A percentile compares a stretch with the other conserved stretches of the same genome.
These are phyloP conservation scores for Xerocomellus intermedius DNA, from an alignment of 768 basidiomycete genomes.

Conservation along the genomic window DNA sequence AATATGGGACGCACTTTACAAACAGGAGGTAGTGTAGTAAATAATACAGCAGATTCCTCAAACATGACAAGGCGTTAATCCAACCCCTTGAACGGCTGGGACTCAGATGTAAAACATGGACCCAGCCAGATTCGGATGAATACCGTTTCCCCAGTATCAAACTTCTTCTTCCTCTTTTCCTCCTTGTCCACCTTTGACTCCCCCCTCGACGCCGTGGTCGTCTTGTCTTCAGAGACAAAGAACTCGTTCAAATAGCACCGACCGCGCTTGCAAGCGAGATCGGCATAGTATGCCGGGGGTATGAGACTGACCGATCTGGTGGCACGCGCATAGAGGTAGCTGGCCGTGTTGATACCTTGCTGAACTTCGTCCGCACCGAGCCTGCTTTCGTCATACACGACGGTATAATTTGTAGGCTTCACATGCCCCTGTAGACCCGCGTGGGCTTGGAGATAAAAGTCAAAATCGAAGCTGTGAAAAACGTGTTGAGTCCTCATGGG, in stretches of 20 bases:
- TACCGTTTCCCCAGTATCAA: constrained; percentile 49
- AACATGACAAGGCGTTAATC: neutral
- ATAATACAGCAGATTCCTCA: neutral
- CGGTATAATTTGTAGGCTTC: constrained; percentile 74
- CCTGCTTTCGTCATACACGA: constrained; percentile 74
- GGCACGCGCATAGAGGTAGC: constrained; percentile 78
- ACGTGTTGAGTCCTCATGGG: neutral
- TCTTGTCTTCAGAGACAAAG: constrained; percentile 54
- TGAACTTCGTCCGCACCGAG: constrained; percentile 74
- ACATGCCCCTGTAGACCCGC: constrained; percentile 70
- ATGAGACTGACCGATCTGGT: constrained; percentile 82
- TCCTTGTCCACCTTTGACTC: constrained; percentile 28
- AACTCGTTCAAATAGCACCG: constrained; percentile 75
- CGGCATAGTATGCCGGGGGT: constrained; percentile 79
- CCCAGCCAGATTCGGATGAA: constrained; percentile 55
- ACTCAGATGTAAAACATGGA: constrained; percentile 75
- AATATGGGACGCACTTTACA: neutral
- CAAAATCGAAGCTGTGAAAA: constrained; percentile 54
- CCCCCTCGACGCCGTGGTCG: constrained; percentile 35
- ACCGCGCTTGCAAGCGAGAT: constrained; percentile 79
- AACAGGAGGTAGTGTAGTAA: neutral
- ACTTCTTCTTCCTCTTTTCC: constrained; percentile 25
- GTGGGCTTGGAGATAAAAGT: constrained; percentile 73
- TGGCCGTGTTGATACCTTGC: constrained; percentile 63
- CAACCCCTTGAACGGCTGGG: neutral